Evolutionary conservation across 805 yeast genomes (phyloP), one percentile per base, ranked within the genome.

Genomic region (Candida silvicultrix): DNA sequence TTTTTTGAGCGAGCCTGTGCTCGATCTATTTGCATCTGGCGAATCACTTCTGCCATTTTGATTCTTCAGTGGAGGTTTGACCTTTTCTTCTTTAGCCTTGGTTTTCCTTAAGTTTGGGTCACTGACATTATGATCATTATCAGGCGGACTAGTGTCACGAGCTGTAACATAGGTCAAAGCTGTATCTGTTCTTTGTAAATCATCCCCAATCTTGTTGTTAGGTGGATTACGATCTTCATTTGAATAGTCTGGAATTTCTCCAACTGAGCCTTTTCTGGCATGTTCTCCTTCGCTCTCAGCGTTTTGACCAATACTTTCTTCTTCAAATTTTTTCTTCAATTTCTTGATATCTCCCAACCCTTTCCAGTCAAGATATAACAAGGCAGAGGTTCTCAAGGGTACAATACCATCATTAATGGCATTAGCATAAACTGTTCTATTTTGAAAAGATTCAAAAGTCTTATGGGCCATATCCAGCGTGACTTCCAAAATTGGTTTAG

Each of bases 401-500:
- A 86, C 95, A 35, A 86, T 83, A 2, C 94, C 95, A 64, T 86
- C 95, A 60, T 86, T 82, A 5, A 81, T 64, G 0, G 82, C 81
- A 60, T 86, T 86, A 1, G 92, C 89, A 61, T 86, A 86, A 2
- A 84, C 63, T 0, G 92, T 85, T 56, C 95, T 68, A 45, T 85
- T 70, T 43, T 65, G 69, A 59, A 86, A 86, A 49, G 61, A 65
- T 48, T 74, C 73, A 44, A 86, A 63, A 0, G 83, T 68, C 39
- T 64, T 68, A 57, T 83, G 81, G 0, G 89, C 79, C 2, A 86
- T 83, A 2, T 84, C 87, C 0, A 83, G 87, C 14, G 86, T 64
- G 21, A 82, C 57, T 42, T 77, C 69, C 18, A 86, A 63, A 31
- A 86, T 60, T 0, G 94, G 89, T 45, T 58, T 62, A 45, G 16